A percentile compares a stretch with the other conserved stretches of the same genome.
phyloP scores from a whole-genome alignment of 148 eudicot species.

The Pharnaceum exiguum region DNA sequence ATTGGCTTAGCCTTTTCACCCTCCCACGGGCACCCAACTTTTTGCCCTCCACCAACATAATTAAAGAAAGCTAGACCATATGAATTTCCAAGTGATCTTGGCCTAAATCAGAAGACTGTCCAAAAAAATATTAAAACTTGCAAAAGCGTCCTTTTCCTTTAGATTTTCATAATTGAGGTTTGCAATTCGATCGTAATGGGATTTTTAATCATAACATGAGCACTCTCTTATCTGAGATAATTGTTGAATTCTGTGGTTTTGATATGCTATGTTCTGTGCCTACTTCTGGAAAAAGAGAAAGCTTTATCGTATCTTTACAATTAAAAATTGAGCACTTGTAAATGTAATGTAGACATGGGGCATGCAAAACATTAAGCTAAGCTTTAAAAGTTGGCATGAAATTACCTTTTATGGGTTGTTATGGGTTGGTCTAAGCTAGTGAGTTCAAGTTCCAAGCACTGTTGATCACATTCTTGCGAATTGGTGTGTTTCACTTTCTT shows the following conservation, averaged over 20 bases:
- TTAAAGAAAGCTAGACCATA: not conserved
- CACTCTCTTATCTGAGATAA: conserved; percentile 21
- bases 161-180: conserved; percentile 6
- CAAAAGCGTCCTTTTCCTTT: conserved; percentile 7
- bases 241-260: conserved; percentile 20
- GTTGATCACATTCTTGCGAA: conserved; percentile 20
- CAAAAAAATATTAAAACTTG: conserved; percentile 15
- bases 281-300: conserved; percentile 12
- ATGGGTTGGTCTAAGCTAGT: conserved; percentile 23
- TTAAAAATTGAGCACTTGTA: conserved; percentile 25
- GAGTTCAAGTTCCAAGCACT: conserved; percentile 46
- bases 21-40: conserved; percentile 26
- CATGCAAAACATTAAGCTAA: conserved; percentile 6
- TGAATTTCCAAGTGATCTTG: conserved; percentile 1
- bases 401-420: conserved; percentile 16
- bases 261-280: conserved; percentile 22
- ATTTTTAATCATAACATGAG: conserved; percentile 24
- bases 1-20: conserved; percentile 26
- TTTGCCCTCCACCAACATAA: conserved; percentile 16
- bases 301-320: conserved; percentile 13
- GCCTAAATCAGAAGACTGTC: conserved; percentile 7
- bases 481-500: conserved; percentile 44
- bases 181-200: conserved; percentile 15
- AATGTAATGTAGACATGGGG: conserved; percentile 8
- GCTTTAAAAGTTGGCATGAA: conserved; percentile 6